phyloP scores from a whole-genome alignment of 139 green algal species.

The Chloropicon primus region DNA sequence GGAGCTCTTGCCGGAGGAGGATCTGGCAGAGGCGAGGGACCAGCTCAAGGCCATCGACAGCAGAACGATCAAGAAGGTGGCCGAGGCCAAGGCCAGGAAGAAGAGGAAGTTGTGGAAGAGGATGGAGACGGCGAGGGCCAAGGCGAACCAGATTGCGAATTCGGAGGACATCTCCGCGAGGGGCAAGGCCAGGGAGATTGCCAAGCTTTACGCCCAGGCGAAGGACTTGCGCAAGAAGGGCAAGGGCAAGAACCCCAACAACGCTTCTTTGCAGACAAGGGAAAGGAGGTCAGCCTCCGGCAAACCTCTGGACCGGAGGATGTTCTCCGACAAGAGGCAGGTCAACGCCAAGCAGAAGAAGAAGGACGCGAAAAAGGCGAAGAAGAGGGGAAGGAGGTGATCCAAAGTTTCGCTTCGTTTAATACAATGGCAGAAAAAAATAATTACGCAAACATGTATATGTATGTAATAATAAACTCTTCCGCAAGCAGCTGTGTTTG shows the following conservation, averaged over 20 bases:
- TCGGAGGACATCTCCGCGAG: constrained; percentile 60
- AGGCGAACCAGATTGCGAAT: constrained; percentile 55
- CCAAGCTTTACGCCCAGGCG: constrained; percentile 57
- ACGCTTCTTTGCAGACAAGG: neutral
- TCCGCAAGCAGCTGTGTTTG: no score
- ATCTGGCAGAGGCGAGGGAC: constrained; percentile 67
- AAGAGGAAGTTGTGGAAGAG: constrained; percentile 34
- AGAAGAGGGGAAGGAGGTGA: constrained; percentile 1
- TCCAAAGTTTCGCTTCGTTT: no score
- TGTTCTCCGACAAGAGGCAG: constrained; percentile 9
- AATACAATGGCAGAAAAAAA: no score
- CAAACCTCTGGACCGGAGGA: neutral
- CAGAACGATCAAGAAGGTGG: constrained; percentile 91
- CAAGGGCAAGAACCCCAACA: neutral
- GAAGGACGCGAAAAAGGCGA: constrained; percentile 7
- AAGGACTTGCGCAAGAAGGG: constrained; percentile 1
- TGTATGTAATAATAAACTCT: no score
- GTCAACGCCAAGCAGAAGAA: constrained; percentile 22
- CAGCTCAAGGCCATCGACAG: constrained; percentile 64
- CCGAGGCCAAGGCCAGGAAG: constrained; percentile 83
- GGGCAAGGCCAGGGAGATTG: constrained; percentile 52
- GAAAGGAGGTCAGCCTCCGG: neutral
- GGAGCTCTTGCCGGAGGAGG: constrained; percentile 49
- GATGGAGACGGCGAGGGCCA: constrained; percentile 47
- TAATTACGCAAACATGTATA: no score